Evolutionary conservation across 73 alveolate species (phyloP).

Genomic region (Effrenium voratum): DNA sequence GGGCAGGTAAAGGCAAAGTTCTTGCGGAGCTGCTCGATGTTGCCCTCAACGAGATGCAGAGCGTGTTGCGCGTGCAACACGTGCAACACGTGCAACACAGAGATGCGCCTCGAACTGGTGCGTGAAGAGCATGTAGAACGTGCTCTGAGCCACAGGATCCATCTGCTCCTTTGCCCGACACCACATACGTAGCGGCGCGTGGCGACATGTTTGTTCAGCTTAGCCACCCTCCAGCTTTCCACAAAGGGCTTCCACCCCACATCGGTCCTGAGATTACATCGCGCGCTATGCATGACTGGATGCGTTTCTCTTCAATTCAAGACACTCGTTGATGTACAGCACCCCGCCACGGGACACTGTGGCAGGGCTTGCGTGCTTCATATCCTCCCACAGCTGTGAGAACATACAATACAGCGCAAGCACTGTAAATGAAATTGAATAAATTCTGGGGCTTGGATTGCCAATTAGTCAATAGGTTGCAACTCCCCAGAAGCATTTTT

Average conservation of each 20-base stretch:
- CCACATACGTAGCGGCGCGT: not conserved
- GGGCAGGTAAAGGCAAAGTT: slow-evolving; percentile 69
- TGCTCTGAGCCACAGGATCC: slow-evolving; percentile 98
- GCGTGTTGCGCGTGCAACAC: not conserved
- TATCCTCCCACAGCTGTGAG: slow-evolving; percentile 81
- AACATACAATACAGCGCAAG: too few relatives aligned
- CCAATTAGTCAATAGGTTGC: too few relatives aligned
- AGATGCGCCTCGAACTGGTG: slow-evolving; percentile 95
- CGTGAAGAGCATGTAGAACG: slow-evolving; percentile 96
- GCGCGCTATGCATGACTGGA: not conserved
- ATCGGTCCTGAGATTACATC: slow-evolving; percentile 36
- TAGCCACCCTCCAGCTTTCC: slow-evolving; percentile 99
- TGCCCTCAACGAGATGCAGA: slow-evolving; percentile 4
- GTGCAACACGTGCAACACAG: not conserved
- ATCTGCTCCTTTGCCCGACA: slow-evolving; percentile 96
- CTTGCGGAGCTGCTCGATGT: slow-evolving; percentile 83
- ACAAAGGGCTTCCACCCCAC: slow-evolving; percentile 98
- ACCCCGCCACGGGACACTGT: slow-evolving; percentile 99
- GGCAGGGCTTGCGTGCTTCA: slow-evolving; percentile 99
- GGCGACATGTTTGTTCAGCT: not conserved
- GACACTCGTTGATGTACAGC: slow-evolving; percentile 98
- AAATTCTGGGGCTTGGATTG: too few relatives aligned
- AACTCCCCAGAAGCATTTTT: too few relatives aligned
- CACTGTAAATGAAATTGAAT: too few relatives aligned
- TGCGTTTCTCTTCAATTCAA: not conserved